phyloP scores from a whole-genome alignment of 768 basidiomycete genomes.

The Pseudohyphozyma bogoriensis region DNA sequence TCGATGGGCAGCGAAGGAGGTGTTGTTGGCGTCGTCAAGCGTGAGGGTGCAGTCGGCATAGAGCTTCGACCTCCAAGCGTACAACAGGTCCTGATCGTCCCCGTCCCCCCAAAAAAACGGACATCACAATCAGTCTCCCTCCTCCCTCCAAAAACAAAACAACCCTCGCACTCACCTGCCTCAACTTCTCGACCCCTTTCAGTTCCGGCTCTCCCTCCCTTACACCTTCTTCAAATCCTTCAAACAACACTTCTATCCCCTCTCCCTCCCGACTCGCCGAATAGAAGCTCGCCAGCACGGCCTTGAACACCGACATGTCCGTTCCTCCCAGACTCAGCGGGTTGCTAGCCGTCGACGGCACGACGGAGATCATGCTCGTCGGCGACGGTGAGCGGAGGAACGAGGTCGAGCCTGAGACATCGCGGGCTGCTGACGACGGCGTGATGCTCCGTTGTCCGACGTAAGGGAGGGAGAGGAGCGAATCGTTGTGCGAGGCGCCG shows the following conservation, averaged over 20 bases:
- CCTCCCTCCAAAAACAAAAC: not conserved
- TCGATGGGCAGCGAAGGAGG: constrained; percentile 70
- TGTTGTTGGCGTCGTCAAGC: constrained; percentile 37
- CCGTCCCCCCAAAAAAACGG: no score
- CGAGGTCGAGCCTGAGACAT: not conserved
- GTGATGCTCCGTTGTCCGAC: constrained; percentile 5
- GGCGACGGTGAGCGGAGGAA: not conserved
- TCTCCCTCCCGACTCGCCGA: constrained; percentile 74
- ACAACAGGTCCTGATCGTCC: constrained; percentile 58
- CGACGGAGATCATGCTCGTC: not conserved
- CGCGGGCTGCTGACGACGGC: not conserved
- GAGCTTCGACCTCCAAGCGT: constrained; percentile 90
- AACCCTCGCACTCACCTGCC: constrained; percentile 47
- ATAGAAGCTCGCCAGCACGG: constrained; percentile 89
- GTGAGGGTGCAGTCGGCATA: constrained; percentile 84
- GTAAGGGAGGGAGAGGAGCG: constrained; percentile 8
- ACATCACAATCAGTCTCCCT: not conserved
- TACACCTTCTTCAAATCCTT: constrained; percentile 43
- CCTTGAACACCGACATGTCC: constrained; percentile 70
- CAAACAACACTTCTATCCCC: constrained; percentile 79
- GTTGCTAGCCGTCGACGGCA: not conserved
- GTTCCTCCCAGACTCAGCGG: constrained; percentile 30
- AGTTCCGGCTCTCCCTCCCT: constrained; percentile 43
- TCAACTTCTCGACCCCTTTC: constrained; percentile 66
- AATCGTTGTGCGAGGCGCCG: not conserved